These are phyloP conservation scores for Candida sp. DNA, from an alignment of 1,139 yeast species.

Conservation along the genomic window DNA sequence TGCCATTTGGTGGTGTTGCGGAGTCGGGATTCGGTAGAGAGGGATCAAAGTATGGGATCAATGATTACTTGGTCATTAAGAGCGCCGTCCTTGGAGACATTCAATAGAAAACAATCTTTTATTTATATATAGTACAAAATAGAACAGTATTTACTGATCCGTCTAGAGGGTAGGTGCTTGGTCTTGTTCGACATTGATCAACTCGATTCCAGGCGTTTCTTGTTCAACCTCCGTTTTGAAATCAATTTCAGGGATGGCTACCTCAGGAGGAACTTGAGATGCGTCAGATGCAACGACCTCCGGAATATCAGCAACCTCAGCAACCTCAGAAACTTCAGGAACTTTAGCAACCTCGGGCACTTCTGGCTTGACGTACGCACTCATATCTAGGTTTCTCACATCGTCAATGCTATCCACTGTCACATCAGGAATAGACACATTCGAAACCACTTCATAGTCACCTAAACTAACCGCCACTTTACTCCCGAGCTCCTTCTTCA, in stretches of 20 bases:
- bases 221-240: not conserved
- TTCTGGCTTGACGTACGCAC: slow-evolving; percentile 17
- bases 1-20: slow-evolving; percentile 52
- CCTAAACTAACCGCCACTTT: slow-evolving; percentile 5
- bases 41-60: slow-evolving; percentile 48
- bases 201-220: not conserved
- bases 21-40: slow-evolving; percentile 55
- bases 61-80: slow-evolving; percentile 42
- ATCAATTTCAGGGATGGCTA: not conserved
- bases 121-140: not conserved
- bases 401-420: slow-evolving; percentile 26
- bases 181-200: not conserved
- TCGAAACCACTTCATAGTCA: slow-evolving; percentile 1
- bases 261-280: too few relatives aligned
- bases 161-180: too few relatives aligned
- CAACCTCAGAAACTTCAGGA: not conserved
- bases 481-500: slow-evolving; percentile 19
- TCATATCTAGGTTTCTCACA: slow-evolving; percentile 26
- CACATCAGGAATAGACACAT: slow-evolving; percentile 10
- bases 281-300: not conserved
- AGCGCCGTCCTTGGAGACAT: slow-evolving; percentile 26
- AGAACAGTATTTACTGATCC: not conserved
- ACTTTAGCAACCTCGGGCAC: not conserved
- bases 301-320: too few relatives aligned
- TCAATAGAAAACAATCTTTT: slow-evolving; percentile 7